A percentile compares a stretch with the other conserved stretches of the same genome.
Conservation (phyloP, 768 basidiomycete species). For the Pisolithus marmoratus region DNA sequence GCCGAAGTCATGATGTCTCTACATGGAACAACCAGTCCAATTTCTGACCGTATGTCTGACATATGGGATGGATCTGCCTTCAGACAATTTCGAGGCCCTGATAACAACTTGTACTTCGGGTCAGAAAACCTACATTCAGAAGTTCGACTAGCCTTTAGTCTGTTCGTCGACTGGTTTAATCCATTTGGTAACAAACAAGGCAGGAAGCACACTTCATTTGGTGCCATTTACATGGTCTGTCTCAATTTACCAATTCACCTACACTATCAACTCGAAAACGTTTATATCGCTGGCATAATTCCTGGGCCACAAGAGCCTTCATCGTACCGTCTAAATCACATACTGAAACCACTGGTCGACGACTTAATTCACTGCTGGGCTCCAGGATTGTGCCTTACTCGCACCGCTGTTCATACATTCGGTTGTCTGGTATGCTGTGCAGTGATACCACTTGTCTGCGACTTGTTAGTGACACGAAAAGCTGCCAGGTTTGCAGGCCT, state of each 20-base stretch:
- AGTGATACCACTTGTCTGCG: constrained; percentile 22
- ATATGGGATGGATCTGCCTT: constrained; percentile 23
- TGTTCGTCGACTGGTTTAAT: constrained; percentile 36
- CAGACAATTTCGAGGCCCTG: constrained; percentile 22
- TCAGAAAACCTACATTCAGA: constrained; percentile 8
- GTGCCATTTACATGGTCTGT: constrained; percentile 29
- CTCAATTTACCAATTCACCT: constrained; percentile 22
- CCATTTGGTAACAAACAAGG: constrained; percentile 29
- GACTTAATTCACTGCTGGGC: constrained; percentile 32
- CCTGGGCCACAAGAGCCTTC: constrained; percentile 20
- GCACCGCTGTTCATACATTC: constrained; percentile 12
- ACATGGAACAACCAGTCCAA: background rate
- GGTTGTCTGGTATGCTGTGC: constrained; percentile 27
- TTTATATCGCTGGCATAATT: constrained; percentile 26
- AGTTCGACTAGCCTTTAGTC: constrained; percentile 19
- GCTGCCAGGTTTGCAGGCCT: constrained; percentile 15
- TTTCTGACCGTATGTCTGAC: constrained; percentile 7
- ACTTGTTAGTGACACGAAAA: constrained; percentile 19
- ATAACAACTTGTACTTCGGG: constrained; percentile 17
- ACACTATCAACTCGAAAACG: constrained; percentile 29
- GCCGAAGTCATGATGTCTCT: constrained; percentile 12
- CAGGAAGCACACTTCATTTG: constrained; percentile 19
- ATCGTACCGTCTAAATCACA: constrained; percentile 30
- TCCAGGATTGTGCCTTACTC: constrained; percentile 23
- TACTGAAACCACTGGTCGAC: constrained; percentile 33